Percentiles rank a stretch among this genome's conserved stretches.
These are phyloP conservation scores for Massarina eburnea DNA, from an alignment of 2,329 filamentous ascomycete species.

Conservation along the genomic window DNA sequence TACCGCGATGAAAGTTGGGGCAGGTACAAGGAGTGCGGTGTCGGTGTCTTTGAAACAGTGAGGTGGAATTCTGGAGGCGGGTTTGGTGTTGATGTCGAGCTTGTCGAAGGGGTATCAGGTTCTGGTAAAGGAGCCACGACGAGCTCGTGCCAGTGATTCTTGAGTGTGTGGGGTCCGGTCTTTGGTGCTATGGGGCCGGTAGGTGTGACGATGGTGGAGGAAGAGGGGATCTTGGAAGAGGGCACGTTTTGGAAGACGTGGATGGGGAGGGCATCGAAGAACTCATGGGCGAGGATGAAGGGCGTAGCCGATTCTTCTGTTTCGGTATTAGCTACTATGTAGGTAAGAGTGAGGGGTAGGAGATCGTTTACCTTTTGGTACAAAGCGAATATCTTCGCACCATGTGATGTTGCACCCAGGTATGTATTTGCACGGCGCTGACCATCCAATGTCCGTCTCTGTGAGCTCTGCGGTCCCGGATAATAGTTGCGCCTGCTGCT, in stretches of 20 bases:
- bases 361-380: conserved; percentile 65
- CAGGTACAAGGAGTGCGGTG: conserved; percentile 81
- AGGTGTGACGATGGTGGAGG: conserved; percentile 49
- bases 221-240: conserved; percentile 40
- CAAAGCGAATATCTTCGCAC: conserved; percentile 85
- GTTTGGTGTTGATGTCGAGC: conserved; percentile 16
- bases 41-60: conserved; percentile 71
- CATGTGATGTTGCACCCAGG: conserved; percentile 74
- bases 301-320: conserved; percentile 70
- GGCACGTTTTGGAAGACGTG: conserved; percentile 85
- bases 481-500: conserved; percentile 77
- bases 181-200: conserved; percentile 51
- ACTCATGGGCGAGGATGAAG: conserved; percentile 95
- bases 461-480: conserved; percentile 72
- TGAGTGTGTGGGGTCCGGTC: conserved; percentile 37
- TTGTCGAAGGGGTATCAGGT: conserved; percentile 42
- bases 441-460: conserved; percentile 72
- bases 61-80: conserved; percentile 79
- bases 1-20: conserved; percentile 82
- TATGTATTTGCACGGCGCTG: conserved; percentile 74
- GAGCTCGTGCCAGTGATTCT: conserved; percentile 48
- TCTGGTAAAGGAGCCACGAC: conserved; percentile 44
- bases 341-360: background rate
- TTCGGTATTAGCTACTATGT: conserved; percentile 17
- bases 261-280: conserved; percentile 97